Evolutionary conservation across 2,329 filamentous ascomycete species (phyloP).

Genomic region (Microcyclospora tardicrescens): DNA sequence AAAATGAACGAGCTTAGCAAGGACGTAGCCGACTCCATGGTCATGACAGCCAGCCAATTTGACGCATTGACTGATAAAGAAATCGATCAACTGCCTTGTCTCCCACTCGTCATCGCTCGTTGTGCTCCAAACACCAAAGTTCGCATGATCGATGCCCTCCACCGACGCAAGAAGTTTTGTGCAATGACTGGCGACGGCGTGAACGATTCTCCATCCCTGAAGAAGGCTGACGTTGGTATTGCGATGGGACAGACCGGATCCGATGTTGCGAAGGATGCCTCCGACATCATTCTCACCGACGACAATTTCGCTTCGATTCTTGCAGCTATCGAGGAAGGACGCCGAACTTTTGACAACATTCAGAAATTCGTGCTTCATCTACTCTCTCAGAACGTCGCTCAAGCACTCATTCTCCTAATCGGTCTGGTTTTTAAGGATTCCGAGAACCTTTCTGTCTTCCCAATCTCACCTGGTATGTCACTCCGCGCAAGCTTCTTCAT

Average conservation of each 20-base stretch:
- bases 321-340: slow-evolving; percentile 67
- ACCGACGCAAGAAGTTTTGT: slow-evolving; percentile 61
- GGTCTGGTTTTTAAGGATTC: slow-evolving; percentile 70
- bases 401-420: slow-evolving; percentile 68
- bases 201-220: slow-evolving; percentile 72
- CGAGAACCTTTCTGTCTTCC: slow-evolving; percentile 64
- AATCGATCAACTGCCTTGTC: slow-evolving; percentile 58
- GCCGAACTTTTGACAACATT: slow-evolving; percentile 79
- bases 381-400: slow-evolving; percentile 91
- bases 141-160: slow-evolving; percentile 78
- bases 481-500: no score
- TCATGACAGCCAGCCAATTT: slow-evolving; percentile 50
- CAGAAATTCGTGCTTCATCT: slow-evolving; percentile 80
- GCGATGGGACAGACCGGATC: slow-evolving; percentile 77
- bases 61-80: slow-evolving; percentile 47
- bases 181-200: slow-evolving; percentile 86
- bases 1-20: slow-evolving; percentile 48
- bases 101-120: slow-evolving; percentile 71
- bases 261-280: slow-evolving; percentile 72
- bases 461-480: slow-evolving; percentile 48
- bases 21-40: slow-evolving; percentile 52
- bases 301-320: slow-evolving; percentile 84
- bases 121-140: slow-evolving; percentile 80
- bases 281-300: slow-evolving; percentile 73
- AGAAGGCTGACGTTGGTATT: slow-evolving; percentile 72